phyloP scores from a whole-genome alignment of 164 flowering plant species.

The Umbilicus rupestris region DNA sequence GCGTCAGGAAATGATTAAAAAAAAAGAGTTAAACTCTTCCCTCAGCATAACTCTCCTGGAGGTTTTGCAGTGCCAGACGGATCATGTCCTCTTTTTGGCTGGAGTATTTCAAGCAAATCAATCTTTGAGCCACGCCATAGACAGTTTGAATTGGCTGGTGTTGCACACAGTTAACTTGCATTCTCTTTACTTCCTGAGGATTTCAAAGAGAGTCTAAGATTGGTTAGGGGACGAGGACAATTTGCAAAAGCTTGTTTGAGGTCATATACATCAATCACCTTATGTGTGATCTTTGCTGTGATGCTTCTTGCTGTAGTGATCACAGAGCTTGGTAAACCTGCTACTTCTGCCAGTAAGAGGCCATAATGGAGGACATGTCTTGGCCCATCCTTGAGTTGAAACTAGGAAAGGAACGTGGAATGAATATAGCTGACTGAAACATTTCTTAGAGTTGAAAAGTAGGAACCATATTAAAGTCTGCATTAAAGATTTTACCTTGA shows the following conservation, averaged over 20 bases:
- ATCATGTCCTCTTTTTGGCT: conserved; percentile 66
- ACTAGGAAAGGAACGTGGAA: conserved; percentile 27
- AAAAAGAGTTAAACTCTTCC: conserved; percentile 31
- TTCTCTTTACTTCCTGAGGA: conserved; percentile 57
- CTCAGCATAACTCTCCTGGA: conserved; percentile 53
- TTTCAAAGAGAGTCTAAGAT: not conserved
- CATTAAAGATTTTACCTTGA: conserved; percentile 50
- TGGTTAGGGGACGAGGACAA: too few relatives aligned
- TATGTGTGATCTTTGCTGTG: conserved; percentile 59
- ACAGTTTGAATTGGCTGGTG: conserved; percentile 43
- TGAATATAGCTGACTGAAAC: conserved; percentile 1
- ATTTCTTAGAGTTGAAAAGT: not conserved
- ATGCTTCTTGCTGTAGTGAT: conserved; percentile 65
- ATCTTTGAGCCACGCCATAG: conserved; percentile 62
- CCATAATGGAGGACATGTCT: conserved; percentile 84
- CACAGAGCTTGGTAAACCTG: conserved; percentile 79
- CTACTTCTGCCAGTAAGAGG: conserved; percentile 83
- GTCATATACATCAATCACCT: conserved; percentile 31
- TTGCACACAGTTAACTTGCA: conserved; percentile 55
- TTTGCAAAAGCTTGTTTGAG: not conserved
- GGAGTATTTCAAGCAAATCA: conserved; percentile 77
- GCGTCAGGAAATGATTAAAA: not conserved
- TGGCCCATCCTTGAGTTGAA: conserved; percentile 75
- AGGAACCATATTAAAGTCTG: not conserved
- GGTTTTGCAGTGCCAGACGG: conserved; percentile 67